Conservation (phyloP, 352 stramenopile genomes). For the Salisapilia sapeloensis region DNA sequence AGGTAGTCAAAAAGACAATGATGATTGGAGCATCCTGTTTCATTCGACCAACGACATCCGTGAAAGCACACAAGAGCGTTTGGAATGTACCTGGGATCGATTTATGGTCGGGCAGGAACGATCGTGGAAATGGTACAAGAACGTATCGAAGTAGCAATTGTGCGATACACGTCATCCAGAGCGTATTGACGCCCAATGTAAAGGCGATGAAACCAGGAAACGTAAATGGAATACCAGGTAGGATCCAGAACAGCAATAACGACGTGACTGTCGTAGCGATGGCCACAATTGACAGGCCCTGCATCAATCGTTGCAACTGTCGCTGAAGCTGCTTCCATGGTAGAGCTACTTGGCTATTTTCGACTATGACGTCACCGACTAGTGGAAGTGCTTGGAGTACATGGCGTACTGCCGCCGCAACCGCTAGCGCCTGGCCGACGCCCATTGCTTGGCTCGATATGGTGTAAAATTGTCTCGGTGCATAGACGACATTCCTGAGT, state of each 20-base stretch:
- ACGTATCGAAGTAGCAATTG: conserved; percentile 25
- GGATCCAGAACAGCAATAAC: conserved; percentile 10
- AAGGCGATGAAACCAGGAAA: conserved; percentile 12
- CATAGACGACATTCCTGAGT: too few species aligned
- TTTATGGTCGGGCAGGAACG: conserved; percentile 5
- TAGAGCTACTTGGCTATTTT: too few species aligned
- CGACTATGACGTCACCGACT: too few species aligned
- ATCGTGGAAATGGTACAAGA: conserved; percentile 15
- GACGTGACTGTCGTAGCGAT: conserved; percentile 4
- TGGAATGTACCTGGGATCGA: conserved; percentile 13
- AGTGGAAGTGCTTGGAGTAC: too few species aligned
- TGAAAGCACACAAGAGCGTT: conserved; percentile 11
- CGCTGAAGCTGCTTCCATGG: conserved; percentile 30
- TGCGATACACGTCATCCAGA: conserved; percentile 8
- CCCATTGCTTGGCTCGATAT: conserved; percentile 14
- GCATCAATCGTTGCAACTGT: conserved; percentile 29
- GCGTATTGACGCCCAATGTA: conserved; percentile 5
- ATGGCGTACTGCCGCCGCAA: too few species aligned
- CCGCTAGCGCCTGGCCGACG: conserved; percentile 25
- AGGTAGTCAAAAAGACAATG: conserved; percentile 18
- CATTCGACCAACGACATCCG: conserved; percentile 12
- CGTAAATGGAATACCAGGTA: conserved; percentile 14
- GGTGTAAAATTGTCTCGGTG: too few species aligned
- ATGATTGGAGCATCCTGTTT: conserved; percentile 26
- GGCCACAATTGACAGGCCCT: conserved; percentile 18